Evolutionary conservation across 1,139 yeast species (phyloP).

Genomic region (Taiozyma sp.): DNA sequence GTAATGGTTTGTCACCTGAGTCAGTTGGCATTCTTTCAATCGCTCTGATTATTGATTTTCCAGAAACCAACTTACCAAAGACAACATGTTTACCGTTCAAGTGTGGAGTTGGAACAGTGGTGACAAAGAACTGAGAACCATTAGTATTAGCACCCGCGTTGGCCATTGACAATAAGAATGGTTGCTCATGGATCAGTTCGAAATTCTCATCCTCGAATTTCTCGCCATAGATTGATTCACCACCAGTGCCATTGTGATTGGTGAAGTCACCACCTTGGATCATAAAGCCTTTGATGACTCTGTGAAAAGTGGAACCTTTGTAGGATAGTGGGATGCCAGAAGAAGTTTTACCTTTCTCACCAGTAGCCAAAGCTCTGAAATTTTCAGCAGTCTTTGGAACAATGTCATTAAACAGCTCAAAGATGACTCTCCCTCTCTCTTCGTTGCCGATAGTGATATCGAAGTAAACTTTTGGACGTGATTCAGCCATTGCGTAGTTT

Average conservation of each 20-base stretch:
- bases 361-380: slow-evolving; percentile 86
- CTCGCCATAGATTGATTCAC: slow-evolving; percentile 92
- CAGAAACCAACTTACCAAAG: slow-evolving; percentile 83
- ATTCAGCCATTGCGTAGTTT: slow-evolving; percentile 9
- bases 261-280: slow-evolving; percentile 98
- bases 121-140: slow-evolving; percentile 92
- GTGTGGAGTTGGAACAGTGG: slow-evolving; percentile 80
- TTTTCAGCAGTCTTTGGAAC: slow-evolving; percentile 95
- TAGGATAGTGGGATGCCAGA: slow-evolving; percentile 63
- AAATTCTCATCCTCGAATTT: slow-evolving; percentile 94
- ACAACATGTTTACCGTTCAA: slow-evolving; percentile 95
- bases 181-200: slow-evolving; percentile 66
- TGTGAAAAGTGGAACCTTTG: slow-evolving; percentile 81
- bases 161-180: slow-evolving; percentile 92
- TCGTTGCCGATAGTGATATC: slow-evolving; percentile 67
- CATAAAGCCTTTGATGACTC: slow-evolving; percentile 91
- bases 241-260: slow-evolving; percentile 85
- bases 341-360: slow-evolving; percentile 70
- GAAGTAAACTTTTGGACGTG: slow-evolving; percentile 57
- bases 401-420: slow-evolving; percentile 69
- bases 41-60: slow-evolving; percentile 73
- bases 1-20: slow-evolving; percentile 55
- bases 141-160: slow-evolving; percentile 94
- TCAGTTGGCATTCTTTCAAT: slow-evolving; percentile 69
- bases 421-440: slow-evolving; percentile 66